Evolutionary conservation across 305 asterid species (phyloP), one percentile per base, ranked within the genome.

Genomic region (Andrographis paniculata): DNA sequence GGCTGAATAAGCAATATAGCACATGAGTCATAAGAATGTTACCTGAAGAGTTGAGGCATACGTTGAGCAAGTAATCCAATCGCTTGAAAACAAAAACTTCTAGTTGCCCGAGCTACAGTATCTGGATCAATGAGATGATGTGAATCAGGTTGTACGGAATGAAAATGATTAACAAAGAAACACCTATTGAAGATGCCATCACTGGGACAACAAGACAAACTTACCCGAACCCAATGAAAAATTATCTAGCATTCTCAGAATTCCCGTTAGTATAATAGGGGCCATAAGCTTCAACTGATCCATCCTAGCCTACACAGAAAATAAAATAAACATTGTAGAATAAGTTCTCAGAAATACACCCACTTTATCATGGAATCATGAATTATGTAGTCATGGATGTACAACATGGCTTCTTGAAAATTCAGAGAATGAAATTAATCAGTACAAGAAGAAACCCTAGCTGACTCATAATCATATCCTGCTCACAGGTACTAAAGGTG

Each of bases 21-120:
- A 62, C 45, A 27, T 43, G 43, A 38, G 42, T 23, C 15, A 5
- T 63, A 62, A 50, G 43, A 51, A n/a, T 20, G 4, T 41, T 69
- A 87, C 99, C 96, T 83, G 62, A 83, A 91, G 65, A 91, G 96
- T 63, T 79, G 87, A 64, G 96, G 99, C 99, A 86, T 76, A 38
- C 99, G 86, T 45, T 71, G 76, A 48, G 99, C 94, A 59, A 91
- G 96, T 79, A 81, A 77, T 62, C 99, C 99, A 50, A 91, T 77
- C 58, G 99, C 94, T 75, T 83, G 99, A 68, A 66, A 91, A 60
- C 93, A 81, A 65, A 87, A 91, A 46, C 82, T 73, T 76, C 75
- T 82, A 27, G 91, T 82, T 59, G 82, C 95, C 74, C 84, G 72
- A 30, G 79, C 74, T 71, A 77, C 59, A 20, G 79, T 62, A 83